Evolutionary conservation across 2,329 filamentous ascomycete species (phyloP).

Genomic region (Ophiostoma perfectum): DNA sequence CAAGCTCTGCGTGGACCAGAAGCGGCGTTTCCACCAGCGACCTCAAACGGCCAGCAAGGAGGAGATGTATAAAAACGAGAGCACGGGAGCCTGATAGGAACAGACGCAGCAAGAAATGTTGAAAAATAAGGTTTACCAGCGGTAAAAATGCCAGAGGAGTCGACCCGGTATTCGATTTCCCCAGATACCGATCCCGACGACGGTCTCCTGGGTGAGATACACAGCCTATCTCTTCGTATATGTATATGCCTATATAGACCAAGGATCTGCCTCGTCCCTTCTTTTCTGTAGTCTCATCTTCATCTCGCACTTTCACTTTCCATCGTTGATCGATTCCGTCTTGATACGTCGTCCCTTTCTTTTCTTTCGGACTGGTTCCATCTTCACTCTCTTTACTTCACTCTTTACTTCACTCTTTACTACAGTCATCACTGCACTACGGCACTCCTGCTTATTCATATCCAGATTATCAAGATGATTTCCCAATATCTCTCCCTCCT

Average conservation of each 20-base stretch:
- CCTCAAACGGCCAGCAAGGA: slow-evolving; percentile 19
- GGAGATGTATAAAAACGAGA: background rate
- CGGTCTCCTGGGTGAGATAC: background rate
- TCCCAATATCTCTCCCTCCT: slow-evolving; percentile 15
- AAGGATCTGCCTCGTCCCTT: background rate
- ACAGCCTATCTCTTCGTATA: background rate
- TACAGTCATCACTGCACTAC: background rate
- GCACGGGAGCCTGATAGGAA: background rate
- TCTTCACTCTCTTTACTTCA: background rate
- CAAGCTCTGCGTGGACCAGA: slow-evolving; percentile 22
- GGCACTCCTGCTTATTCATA: background rate
- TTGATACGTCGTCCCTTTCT: background rate
- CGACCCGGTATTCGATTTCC: background rate
- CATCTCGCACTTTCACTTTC: background rate
- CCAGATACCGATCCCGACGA: background rate
- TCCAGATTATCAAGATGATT: background rate
- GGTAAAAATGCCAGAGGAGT: background rate
- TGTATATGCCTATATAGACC: background rate
- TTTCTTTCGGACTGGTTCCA: slow-evolving; percentile 20
- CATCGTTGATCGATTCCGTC: background rate
- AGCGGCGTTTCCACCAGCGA: slow-evolving; percentile 16
- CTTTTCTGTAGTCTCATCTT: background rate
- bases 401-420: background rate
- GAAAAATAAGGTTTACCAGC: slow-evolving; percentile 7
- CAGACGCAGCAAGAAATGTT: background rate